These are phyloP conservation scores for Mycena rebaudengoi DNA, from an alignment of 768 basidiomycete genomes.

Conservation along the genomic window DNA sequence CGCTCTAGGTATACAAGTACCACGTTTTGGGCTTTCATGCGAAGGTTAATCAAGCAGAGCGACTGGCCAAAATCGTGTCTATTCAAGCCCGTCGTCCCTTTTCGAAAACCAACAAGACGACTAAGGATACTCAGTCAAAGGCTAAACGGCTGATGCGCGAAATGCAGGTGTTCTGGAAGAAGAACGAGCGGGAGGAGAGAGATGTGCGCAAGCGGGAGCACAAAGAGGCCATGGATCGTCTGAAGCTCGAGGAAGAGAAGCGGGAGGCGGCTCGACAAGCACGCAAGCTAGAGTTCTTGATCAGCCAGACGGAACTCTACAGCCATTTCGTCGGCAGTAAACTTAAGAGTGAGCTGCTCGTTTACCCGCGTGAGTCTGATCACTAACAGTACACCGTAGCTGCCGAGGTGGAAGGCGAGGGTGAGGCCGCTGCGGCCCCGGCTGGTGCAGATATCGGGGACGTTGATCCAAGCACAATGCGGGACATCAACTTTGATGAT, in stretches of 20 bases:
- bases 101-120: conserved; percentile 75
- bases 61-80: conserved; percentile 77
- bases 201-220: conserved; percentile 93
- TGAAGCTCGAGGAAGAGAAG: conserved; percentile 90
- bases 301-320: conserved; percentile 98
- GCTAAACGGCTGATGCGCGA: conserved; percentile 92
- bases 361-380: conserved; percentile 11
- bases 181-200: conserved; percentile 96
- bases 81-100: conserved; percentile 83
- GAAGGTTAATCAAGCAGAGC: conserved; percentile 74
- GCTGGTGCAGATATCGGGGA: conserved; percentile 67
- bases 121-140: conserved; percentile 86
- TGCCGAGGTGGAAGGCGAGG: conserved; percentile 76
- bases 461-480: conserved; percentile 59
- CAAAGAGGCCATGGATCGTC: conserved; percentile 89
- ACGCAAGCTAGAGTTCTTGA: conserved; percentile 96
- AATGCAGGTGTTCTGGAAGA: conserved; percentile 97
- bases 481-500: conserved; percentile 91
- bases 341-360: conserved; percentile 73
- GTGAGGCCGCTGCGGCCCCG: conserved; percentile 52
- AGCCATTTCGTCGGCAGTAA: conserved; percentile 99
- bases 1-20: conserved; percentile 79
- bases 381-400: conserved; percentile 52
- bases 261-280: conserved; percentile 94
- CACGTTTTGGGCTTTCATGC: conserved; percentile 72